Conservation (phyloP, 495 filamentous ascomycete species). For the Lasiosphaeria ovina region DNA sequence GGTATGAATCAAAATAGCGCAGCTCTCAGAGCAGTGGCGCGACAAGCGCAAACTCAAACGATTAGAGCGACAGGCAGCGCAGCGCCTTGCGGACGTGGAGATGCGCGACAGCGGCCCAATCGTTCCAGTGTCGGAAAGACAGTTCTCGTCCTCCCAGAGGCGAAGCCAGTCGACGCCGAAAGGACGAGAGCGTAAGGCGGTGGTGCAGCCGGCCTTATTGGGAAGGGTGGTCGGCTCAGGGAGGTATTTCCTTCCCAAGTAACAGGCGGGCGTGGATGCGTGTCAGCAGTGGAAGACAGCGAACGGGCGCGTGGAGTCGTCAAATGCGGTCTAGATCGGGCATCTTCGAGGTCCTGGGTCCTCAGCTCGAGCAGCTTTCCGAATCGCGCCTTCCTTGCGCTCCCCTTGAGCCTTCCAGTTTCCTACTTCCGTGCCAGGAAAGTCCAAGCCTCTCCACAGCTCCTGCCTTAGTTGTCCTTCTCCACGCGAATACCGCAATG, state of each 20-base stretch:
- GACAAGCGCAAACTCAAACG: slow-evolving; percentile 25
- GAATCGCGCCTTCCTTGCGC: slow-evolving; percentile 15
- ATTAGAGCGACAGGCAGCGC: slow-evolving; percentile 7
- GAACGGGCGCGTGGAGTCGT: slow-evolving; percentile 21
- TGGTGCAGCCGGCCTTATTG: neutral
- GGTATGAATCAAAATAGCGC: slow-evolving; percentile 19
- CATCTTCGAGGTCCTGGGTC: slow-evolving; percentile 19
- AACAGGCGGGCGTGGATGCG: neutral
- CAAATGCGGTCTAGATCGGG: slow-evolving; percentile 24
- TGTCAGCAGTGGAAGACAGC: neutral
- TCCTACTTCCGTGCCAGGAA: neutral
- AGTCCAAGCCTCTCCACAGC: neutral
- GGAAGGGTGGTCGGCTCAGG: neutral
- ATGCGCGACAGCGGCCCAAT: slow-evolving; percentile 9
- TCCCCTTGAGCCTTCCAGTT: neutral
- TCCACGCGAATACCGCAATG: slow-evolving; percentile 13
- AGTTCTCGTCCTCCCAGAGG: slow-evolving; percentile 8
- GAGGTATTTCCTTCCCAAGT: neutral
- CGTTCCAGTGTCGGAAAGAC: slow-evolving; percentile 6
- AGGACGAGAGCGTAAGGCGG: slow-evolving; percentile 4
- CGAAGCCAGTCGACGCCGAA: slow-evolving; percentile 23
- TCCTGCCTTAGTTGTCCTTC: slow-evolving; percentile 17
- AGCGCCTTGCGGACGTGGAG: neutral
- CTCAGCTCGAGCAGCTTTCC: slow-evolving; percentile 1
- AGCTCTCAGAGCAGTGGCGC: slow-evolving; percentile 20